phyloP scores from a whole-genome alignment of 495 filamentous ascomycete species.

The Podospora pseudocomata region DNA sequence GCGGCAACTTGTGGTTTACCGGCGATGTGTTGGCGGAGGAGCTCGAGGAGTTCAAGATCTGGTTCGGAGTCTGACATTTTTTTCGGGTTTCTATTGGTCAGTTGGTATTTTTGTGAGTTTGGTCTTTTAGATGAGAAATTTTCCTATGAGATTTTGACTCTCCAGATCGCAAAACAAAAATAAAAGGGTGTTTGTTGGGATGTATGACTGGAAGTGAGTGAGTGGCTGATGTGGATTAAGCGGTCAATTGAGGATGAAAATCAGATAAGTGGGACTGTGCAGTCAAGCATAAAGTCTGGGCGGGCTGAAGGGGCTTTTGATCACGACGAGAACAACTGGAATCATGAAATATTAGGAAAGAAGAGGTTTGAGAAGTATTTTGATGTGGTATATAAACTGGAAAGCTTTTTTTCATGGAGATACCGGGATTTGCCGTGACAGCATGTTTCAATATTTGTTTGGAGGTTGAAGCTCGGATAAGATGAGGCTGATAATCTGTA shows the following conservation, averaged over 20 bases:
- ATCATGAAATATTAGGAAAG: neutral
- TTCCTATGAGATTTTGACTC: neutral
- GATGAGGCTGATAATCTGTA: too few relatives aligned
- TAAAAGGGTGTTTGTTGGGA: neutral
- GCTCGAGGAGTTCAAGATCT: constrained; percentile 80
- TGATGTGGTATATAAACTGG: neutral
- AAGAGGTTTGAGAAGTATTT: neutral
- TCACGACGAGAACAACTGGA: neutral
- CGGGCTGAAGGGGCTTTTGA: neutral
- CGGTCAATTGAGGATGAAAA: neutral
- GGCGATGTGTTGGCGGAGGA: constrained; percentile 76
- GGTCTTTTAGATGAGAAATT: neutral
- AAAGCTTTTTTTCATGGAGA: neutral
- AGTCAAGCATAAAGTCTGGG: neutral
- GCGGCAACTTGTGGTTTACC: constrained; percentile 45
- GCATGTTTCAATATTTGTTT: neutral
- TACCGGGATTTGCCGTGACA: neutral
- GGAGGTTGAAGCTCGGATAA: neutral
- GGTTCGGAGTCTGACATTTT: constrained; percentile 85
- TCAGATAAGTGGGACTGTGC: neutral
- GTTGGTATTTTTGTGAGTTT: neutral
- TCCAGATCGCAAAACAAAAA: neutral
- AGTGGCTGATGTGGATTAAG: neutral
- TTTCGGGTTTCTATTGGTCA: constrained; percentile 5
- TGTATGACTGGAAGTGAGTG: neutral